Base-by-base conservation (phyloP, 2,329 filamentous ascomycete genomes). In the Fusarium ramigenum region DNA sequence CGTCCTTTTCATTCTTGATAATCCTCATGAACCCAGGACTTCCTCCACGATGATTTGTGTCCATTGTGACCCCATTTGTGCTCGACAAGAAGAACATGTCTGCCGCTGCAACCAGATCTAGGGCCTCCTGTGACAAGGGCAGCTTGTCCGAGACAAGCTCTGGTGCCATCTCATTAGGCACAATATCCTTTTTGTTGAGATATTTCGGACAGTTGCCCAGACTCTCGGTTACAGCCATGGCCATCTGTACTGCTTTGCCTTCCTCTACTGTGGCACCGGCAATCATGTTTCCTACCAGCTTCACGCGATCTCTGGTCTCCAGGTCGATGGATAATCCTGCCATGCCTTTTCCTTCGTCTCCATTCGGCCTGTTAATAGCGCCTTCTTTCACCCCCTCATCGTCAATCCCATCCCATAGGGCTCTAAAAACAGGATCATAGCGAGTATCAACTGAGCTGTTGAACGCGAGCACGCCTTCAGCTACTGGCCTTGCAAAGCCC, bases 131-230 rank as follows among this genome's bases (percentile, higher is more conserved):
- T 0, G 88, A 81, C 8, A 95, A 82, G 32, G 82, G 82, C 14
- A 83, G 69, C 4, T 79, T 78, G 37, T 82, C 81, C 8, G 82
- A 78, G 9, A 84, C 77, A 8, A 93, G 89, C 19, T 84, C 79
- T 5, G 92, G 87, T 1, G 84, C 69, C 49, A 88, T 86, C 7
- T 56, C 61, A 34, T 75, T 70, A 9, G 87, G 86, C 5, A 82
- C 78, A 43, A 97, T 89, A 4, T 84, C 83, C 79, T 93, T 95
- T 77, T 89, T 90, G 80, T 96, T 96, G 39, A 97, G 79, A 76
- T 97, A 97, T 81, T 97, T 97, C 4, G 94, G 94, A 76, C 94
- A 97, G 76, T 96, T 97, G 0, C 93, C 91, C 83, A 97, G 78
- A 73, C 90, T 93, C 80, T 93, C 91, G 37, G 92, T 87, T 63